Conservation (phyloP, 2,329 filamentous ascomycete species). For the Biscogniauxia mediterranea region DNA sequence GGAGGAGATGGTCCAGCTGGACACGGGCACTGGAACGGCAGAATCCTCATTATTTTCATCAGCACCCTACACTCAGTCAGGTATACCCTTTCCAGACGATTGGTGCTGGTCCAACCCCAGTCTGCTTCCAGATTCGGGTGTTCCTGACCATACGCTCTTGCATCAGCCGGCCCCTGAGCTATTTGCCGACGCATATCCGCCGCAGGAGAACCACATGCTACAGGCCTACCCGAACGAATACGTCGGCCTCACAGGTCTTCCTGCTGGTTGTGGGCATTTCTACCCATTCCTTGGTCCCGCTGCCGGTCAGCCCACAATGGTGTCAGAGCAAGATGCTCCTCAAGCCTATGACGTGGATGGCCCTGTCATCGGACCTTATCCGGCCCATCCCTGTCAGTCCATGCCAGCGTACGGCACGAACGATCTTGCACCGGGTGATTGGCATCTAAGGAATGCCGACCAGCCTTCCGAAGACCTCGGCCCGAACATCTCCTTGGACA, state of each 20-base stretch:
- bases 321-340: background rate
- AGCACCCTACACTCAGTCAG: constrained; percentile 12
- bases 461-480: background rate
- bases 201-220: background rate
- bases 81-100: background rate
- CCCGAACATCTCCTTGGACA: background rate
- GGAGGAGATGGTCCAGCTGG: constrained; percentile 7
- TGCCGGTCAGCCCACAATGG: background rate
- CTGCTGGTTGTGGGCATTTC: background rate
- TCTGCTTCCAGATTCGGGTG: constrained; percentile 1
- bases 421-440: background rate
- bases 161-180: constrained; percentile 5
- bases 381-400: background rate
- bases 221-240: background rate
- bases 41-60: constrained; percentile 12
- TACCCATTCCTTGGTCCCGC: background rate
- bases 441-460: background rate
- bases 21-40: constrained; percentile 5
- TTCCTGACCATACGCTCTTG: constrained; percentile 3
- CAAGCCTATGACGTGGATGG: background rate
- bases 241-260: constrained; percentile 5
- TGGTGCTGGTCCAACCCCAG: constrained; percentile 7
- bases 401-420: background rate
- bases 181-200: constrained; percentile 2
- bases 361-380: background rate